These are phyloP conservation scores for Wickerhamomyces pijperi DNA, from an alignment of 805 yeast species.

Conservation along the genomic window DNA sequence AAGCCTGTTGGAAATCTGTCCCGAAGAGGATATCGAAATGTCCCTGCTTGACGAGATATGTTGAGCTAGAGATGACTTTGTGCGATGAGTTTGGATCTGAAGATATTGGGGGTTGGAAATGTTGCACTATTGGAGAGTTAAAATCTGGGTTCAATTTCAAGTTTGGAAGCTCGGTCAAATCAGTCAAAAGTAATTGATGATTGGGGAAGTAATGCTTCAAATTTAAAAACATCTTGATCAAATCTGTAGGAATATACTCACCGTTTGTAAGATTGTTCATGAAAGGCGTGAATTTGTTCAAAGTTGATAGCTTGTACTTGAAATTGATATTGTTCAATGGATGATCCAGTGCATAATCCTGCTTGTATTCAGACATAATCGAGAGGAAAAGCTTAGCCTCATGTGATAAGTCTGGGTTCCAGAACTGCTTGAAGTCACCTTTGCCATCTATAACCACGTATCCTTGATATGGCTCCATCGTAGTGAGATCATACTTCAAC, in stretches of 20 bases:
- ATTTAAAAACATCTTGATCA: slow-evolving; percentile 52
- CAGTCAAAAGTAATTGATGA: slow-evolving; percentile 65
- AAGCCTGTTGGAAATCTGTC: slow-evolving; percentile 56
- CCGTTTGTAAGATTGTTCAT: slow-evolving; percentile 53
- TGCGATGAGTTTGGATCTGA: slow-evolving; percentile 29
- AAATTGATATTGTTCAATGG: slow-evolving; percentile 47
- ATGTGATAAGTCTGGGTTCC: slow-evolving; percentile 46
- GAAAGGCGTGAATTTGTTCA: slow-evolving; percentile 47
- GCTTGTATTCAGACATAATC: slow-evolving; percentile 22
- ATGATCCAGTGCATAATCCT: slow-evolving; percentile 23
- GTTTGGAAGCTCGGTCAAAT: slow-evolving; percentile 39
- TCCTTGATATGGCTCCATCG: slow-evolving; percentile 66
- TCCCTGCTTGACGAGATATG: slow-evolving; percentile 80
- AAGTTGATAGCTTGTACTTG: slow-evolving; percentile 12
- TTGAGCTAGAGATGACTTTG: slow-evolving; percentile 19
- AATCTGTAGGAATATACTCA: slow-evolving; percentile 75
- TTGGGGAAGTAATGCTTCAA: slow-evolving; percentile 59
- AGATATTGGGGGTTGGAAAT: slow-evolving; percentile 52
- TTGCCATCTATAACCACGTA: slow-evolving; percentile 60
- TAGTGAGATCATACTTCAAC: slow-evolving; percentile 57
- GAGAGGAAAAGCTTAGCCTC: slow-evolving; percentile 42
- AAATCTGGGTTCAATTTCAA: slow-evolving; percentile 35
- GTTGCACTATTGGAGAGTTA: slow-evolving; percentile 74
- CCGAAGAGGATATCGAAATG: slow-evolving; percentile 82
- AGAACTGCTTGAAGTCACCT: slow-evolving; percentile 70